Evolutionary conservation across 352 stramenopile species (phyloP), one percentile per base, ranked within the genome.

Genomic region (Phytophthora nicotianae): DNA sequence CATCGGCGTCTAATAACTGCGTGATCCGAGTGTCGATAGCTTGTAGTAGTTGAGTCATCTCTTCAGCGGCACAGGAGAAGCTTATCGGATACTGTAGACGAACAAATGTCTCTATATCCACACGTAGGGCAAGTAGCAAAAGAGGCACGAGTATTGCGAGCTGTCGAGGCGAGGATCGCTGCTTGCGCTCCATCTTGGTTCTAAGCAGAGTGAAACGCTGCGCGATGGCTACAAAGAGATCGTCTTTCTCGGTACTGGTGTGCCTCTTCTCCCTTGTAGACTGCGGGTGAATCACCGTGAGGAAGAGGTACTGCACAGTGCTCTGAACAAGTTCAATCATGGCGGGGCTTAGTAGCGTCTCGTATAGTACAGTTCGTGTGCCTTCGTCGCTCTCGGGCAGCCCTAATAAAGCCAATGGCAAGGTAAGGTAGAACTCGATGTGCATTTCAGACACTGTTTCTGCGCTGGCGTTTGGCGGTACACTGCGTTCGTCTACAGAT

Each of bases 71-170:
- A 17, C 38, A 60, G 24, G 57, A 66, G 37, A 90, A 90, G 49
- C 71, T 90, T 14, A 78, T 50, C 0, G 84, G 80, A 43, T 91
- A 93, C 52, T 86, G 77, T 26, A 72, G 65, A 24, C 80, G 80
- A n/a, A 78, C 83, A 3, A 90, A 58, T 14, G 81, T 88, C 41
- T 89, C 79, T 8, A 90, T 46, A 11, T 76, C 68, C 1, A 93
- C 74, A 11, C 84, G 81, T 16, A 91, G 72, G 19, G 70, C 79
- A 0, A 93, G 65, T 14, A 93, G 54, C 5, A 86, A 37, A 9
- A 93, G 59, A 3, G 81, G 79, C 9, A 91, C 37, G 23, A 77
- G 74, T 2, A 88, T 55, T 14, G 63, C 32, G 4, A 81, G 24
- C 2, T 70, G 53, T 37, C 52, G 51, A 24, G 42, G 4, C 2